Conservation (phyloP, 2,329 filamentous ascomycete genomes). For the Penicillium sp. region DNA sequence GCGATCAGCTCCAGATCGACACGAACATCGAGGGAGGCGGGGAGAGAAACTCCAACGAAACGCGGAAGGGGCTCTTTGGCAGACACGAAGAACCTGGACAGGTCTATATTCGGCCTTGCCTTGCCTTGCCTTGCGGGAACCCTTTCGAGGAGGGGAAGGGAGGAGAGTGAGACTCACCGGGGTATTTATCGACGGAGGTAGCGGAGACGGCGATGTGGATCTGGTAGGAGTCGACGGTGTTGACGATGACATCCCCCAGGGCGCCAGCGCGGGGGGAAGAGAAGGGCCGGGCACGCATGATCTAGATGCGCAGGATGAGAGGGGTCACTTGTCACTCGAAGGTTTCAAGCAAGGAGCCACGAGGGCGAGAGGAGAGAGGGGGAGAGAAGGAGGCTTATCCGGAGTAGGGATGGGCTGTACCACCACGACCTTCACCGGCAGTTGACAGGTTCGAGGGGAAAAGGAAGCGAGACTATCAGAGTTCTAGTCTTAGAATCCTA, state of each 20-base stretch:
- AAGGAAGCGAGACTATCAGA: background rate
- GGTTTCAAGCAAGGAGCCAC: slow-evolving; percentile 22
- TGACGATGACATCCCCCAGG: slow-evolving; percentile 25
- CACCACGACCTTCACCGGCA: slow-evolving; percentile 7
- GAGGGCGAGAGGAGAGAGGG: slow-evolving; percentile 14
- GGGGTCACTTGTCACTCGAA: slow-evolving; percentile 9
- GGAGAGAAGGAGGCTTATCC: slow-evolving; percentile 19
- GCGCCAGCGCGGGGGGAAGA: slow-evolving; percentile 4
- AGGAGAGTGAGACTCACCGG: slow-evolving; percentile 34
- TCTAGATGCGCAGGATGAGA: slow-evolving; percentile 7
- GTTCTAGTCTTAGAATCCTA: too few relatives aligned
- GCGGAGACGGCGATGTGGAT: slow-evolving; percentile 35
- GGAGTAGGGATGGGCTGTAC: slow-evolving; percentile 17
- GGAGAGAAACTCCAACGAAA: background rate
- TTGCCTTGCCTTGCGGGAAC: slow-evolving; percentile 7
- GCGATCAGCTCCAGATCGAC: slow-evolving; percentile 13
- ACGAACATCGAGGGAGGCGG: slow-evolving; percentile 1
- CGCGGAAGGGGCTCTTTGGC: slow-evolving; percentile 2
- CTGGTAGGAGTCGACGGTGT: slow-evolving; percentile 32
- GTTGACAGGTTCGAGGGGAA: slow-evolving; percentile 9
- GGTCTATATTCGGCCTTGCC: background rate
- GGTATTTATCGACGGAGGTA: slow-evolving; percentile 45
- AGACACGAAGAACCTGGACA: slow-evolving; percentile 3
- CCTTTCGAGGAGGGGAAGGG: background rate
- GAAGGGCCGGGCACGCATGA: slow-evolving; percentile 20